A percentile compares a stretch with the other conserved stretches of the same genome.
phyloP scores from a whole-genome alignment of 176 grass and related monocot genomes.

The Carex pumila region DNA sequence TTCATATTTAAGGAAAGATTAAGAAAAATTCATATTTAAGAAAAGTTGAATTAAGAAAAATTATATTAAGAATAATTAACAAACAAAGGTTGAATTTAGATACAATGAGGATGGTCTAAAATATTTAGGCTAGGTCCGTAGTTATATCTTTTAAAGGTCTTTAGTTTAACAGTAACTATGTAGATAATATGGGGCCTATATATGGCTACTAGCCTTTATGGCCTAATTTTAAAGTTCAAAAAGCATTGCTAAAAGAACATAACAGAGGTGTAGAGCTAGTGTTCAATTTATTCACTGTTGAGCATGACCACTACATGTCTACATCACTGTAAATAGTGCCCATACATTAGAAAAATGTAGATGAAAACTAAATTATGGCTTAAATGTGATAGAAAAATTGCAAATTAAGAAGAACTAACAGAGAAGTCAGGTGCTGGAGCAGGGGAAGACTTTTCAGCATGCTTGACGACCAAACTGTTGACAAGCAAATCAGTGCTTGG shows the following conservation, averaged over 20 bases:
- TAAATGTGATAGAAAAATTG: neutral
- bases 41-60: neutral
- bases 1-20: neutral
- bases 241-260: neutral
- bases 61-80: too few species aligned
- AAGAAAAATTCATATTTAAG: neutral
- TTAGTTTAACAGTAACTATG: neutral
- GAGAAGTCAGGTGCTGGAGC: constrained; percentile 52
- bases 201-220: neutral
- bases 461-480: constrained; percentile 61
- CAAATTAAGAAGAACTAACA: constrained; percentile 23
- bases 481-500: constrained; percentile 70
- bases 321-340: neutral
- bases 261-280: neutral
- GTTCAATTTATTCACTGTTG: neutral
- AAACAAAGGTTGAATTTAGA: neutral
- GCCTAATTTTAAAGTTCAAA: neutral
- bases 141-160: neutral
- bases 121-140: neutral
- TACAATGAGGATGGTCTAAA: neutral
- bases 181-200: neutral
- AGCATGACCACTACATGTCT: neutral
- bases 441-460: constrained; percentile 48
- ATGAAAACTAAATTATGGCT: neutral
- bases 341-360: neutral